Conservation (phyloP, 768 basidiomycete species). For the Crepidotus variabilis region DNA sequence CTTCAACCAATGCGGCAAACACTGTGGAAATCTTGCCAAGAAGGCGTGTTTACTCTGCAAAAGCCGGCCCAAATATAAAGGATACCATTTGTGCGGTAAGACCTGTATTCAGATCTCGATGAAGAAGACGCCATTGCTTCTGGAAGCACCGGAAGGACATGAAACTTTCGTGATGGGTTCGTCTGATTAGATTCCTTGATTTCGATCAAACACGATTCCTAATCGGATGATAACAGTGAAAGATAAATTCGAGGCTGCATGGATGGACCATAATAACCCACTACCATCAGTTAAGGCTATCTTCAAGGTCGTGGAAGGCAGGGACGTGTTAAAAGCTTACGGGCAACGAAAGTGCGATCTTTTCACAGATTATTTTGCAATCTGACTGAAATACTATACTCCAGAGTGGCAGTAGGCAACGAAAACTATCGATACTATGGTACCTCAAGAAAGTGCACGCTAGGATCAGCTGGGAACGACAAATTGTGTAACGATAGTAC, state of each 20-base stretch:
- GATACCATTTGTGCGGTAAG: conserved; percentile 18
- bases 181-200: not conserved
- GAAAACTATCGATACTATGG: conserved; percentile 14
- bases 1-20: conserved; percentile 9
- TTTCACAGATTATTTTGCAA: not conserved
- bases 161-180: conserved; percentile 16
- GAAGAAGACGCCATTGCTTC: conserved; percentile 17
- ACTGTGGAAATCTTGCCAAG: conserved; percentile 11
- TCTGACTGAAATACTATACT: not conserved
- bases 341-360: conserved; percentile 10
- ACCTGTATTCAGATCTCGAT: conserved; percentile 15
- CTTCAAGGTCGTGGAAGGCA: conserved; percentile 14
- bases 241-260: conserved; percentile 11
- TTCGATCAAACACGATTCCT: not conserved
- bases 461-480: conserved; percentile 5
- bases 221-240: conserved; percentile 8
- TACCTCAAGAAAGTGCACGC: conserved; percentile 7
- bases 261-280: conserved; percentile 7
- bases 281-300: conserved; percentile 9
- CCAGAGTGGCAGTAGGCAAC: conserved; percentile 6
- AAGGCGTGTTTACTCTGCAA: conserved; percentile 14
- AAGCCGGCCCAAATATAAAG: conserved; percentile 7
- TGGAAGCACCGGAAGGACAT: conserved; percentile 17
- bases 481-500: conserved; percentile 5
- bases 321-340: conserved; percentile 12